Evolutionary conservation across 441 rosid species (phyloP).

Genomic region (Raphanus hybrid): DNA sequence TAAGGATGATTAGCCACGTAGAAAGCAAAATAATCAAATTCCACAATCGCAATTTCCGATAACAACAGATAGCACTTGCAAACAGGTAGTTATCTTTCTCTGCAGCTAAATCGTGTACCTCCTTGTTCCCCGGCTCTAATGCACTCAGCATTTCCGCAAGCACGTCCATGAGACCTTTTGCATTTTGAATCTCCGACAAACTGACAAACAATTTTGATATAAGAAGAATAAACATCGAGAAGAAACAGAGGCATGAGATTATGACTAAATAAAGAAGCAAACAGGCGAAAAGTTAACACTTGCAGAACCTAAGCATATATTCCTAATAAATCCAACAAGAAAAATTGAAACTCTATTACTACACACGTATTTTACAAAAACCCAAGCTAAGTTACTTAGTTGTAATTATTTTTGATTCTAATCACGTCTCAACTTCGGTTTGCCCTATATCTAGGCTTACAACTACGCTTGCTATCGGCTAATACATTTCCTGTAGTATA

Average conservation of each 20-base stretch:
- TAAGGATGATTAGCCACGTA: neutral
- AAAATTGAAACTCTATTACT: neutral
- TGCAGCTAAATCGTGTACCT: constrained; percentile 56
- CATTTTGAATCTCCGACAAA: constrained; percentile 98
- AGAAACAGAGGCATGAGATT: constrained; percentile 23
- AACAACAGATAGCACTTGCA: constrained; percentile 25
- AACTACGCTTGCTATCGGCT: neutral
- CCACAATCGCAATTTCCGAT: constrained; percentile 13
- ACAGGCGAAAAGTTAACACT: neutral
- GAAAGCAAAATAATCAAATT: constrained; percentile 17
- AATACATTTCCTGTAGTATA: constrained; percentile 12
- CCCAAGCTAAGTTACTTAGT: neutral
- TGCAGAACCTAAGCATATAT: constrained; percentile 4
- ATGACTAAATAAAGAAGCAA: constrained; percentile 17
- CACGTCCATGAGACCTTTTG: constrained; percentile 97
- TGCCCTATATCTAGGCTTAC: constrained; percentile 17
- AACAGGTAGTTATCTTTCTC: constrained; percentile 22
- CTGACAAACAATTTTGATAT: constrained; percentile 53
- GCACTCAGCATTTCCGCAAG: constrained; percentile 98
- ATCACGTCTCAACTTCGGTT: constrained; percentile 18
- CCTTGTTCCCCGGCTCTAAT: constrained; percentile 84
- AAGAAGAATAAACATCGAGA: constrained; percentile 23
- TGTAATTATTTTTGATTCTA: constrained; percentile 10
- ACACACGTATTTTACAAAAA: neutral
- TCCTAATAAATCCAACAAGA: neutral